Evolutionary conservation across 306 rosid genomes (phyloP), one percentile per base, ranked within the genome.

Genomic region (Lithocarpus polystachyus): DNA sequence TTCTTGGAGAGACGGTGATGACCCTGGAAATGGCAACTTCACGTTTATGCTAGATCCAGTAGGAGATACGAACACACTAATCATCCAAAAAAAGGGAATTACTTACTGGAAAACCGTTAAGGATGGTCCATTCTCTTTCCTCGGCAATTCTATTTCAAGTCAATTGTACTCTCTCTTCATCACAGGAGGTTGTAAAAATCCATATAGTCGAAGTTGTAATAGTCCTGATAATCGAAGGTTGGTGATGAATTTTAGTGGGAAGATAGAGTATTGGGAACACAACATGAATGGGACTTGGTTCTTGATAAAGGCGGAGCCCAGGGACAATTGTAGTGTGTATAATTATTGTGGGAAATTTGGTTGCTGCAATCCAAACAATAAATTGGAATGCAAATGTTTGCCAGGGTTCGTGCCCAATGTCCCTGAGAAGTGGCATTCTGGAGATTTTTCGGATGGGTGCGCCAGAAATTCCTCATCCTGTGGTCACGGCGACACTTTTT

Each of bases 321-420:
- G 2, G 9, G 68, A 78, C 17, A 0, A 0, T 0, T 90, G 89
- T 13, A 51, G 78, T 1, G 56, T 20, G 68, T 13, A 56, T 14
- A 62, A 85, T 13, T 18, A 1, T 33, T 90, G 89, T 20, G 91
- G 89, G n/a, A 51, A 1, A 53, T 88, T 82, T 48, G 77, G 89
- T 19, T 67, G 68, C 60, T 87, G 93, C 56, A 81, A 79, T 48
- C 0, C 0, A 3, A 11, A 80, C 4, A 55, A 85, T 59, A 0
- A 6, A 5, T 1, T 0, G 1, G 1, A 0, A 1, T 87, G 92
- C 81, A 84, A 79, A 35, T 90, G 90, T 31, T 82, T 90, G 69
- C 92, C 89, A 0, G 88, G 91, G 24, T 90, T 87, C 24, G 5
- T 9, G 1, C 82, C 64, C 0, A 54, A 0, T 6, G 6, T 3